Percentiles rank a stretch among this genome's conserved stretches.
Evolutionary conservation across 2,329 filamentous ascomycete species (phyloP).

Genomic region (Cladosporium sp.): DNA sequence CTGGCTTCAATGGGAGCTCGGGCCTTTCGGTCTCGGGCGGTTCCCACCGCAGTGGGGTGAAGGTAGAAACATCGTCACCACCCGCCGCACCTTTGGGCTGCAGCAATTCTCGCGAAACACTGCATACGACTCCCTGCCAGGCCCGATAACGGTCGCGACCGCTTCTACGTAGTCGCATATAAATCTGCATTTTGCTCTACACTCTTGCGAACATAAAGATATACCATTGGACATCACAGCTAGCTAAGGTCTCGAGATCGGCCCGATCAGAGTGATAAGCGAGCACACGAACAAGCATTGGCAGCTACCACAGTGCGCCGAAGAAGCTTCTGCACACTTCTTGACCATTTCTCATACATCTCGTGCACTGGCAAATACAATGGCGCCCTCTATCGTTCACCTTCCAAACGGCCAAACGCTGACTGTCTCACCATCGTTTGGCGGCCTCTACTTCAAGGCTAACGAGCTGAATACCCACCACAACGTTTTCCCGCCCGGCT

Average conservation of each 20-base stretch:
- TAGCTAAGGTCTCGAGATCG: not conserved
- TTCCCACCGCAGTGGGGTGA: not conserved
- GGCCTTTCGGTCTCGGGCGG: not conserved
- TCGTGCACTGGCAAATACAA: not conserved
- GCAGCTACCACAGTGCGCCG: not conserved
- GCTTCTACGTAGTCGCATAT: not conserved
- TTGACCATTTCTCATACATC: not conserved
- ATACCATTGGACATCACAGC: not conserved
- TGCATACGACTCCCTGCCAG: not conserved
- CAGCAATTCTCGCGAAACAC: not conserved
- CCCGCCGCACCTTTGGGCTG: not conserved
- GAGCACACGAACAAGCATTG: slow-evolving; percentile 3
- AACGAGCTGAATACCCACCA: slow-evolving; percentile 67
- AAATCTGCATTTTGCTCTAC: not conserved
- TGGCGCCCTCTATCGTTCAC: slow-evolving; percentile 48
- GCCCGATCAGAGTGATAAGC: not conserved
- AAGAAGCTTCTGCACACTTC: not conserved
- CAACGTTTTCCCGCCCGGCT: slow-evolving; percentile 75
- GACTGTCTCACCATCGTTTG: slow-evolving; percentile 79
- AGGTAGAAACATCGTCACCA: not conserved
- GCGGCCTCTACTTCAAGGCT: slow-evolving; percentile 84
- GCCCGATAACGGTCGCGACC: not conserved
- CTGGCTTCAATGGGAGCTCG: too few relatives aligned
- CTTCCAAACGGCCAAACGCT: slow-evolving; percentile 85
- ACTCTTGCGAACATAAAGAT: not conserved